Percentiles rank a stretch among this genome's conserved stretches.
Conservation (phyloP, 371 early-diverging fungal genomes). For the Chytridium lagenaria region DNA sequence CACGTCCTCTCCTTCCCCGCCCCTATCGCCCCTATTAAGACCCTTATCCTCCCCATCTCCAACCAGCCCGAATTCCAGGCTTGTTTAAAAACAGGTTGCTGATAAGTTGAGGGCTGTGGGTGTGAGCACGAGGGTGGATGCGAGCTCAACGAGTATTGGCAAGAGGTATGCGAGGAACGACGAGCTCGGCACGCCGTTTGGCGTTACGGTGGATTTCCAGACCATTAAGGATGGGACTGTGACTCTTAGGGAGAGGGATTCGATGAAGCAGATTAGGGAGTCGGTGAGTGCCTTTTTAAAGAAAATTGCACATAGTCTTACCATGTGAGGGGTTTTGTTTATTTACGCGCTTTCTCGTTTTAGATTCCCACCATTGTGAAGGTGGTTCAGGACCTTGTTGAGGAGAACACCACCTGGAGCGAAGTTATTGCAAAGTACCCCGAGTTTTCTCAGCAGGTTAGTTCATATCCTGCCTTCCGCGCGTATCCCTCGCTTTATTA, state of each 20-base stretch:
- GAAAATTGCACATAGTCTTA: too few relatives aligned
- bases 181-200: conserved; percentile 99
- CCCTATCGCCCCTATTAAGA: conserved; percentile 93
- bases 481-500: too few relatives aligned
- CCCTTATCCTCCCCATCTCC: conserved; percentile 89
- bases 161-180: conserved; percentile 98
- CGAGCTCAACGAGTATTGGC: conserved; percentile 93
- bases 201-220: conserved; percentile 98
- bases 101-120: conserved; percentile 64
- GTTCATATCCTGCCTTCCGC: too few relatives aligned
- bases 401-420: conserved; percentile 72
- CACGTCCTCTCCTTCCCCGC: conserved; percentile 90
- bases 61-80: conserved; percentile 78
- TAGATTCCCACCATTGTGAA: conserved; percentile 71
- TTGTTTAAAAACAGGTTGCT: conserved; percentile 67
- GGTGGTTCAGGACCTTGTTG: conserved; percentile 72
- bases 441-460: conserved; percentile 52
- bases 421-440: conserved; percentile 67
- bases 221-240: conserved; percentile 93
- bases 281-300: conserved; percentile 45
- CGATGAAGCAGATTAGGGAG: conserved; percentile 94
- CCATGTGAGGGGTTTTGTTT: background rate
- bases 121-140: conserved; percentile 85
- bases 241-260: conserved; percentile 98
- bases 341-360: conserved; percentile 4